Conservation (phyloP, 2,329 filamentous ascomycete species). For the Calonectria leucothoes region DNA sequence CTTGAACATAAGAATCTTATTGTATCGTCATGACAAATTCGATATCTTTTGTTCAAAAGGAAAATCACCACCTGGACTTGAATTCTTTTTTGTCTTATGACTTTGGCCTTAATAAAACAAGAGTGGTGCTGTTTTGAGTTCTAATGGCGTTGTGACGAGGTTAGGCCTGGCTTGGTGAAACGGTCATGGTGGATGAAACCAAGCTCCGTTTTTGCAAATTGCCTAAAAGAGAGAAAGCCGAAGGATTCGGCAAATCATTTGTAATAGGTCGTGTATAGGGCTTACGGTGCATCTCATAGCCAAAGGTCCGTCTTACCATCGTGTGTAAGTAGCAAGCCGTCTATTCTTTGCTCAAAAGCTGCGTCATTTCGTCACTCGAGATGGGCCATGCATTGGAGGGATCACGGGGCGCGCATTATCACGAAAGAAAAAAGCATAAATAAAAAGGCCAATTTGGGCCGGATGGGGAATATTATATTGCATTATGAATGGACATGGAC, state of each 20-base stretch:
- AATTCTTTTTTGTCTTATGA: no score
- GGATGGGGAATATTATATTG: not conserved
- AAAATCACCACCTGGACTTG: no score
- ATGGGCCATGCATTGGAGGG: not conserved
- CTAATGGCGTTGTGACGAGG: not conserved
- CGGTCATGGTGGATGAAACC: not conserved
- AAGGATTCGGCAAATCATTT: slow-evolving; percentile 1
- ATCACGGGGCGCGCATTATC: not conserved
- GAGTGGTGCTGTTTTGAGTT: not conserved
- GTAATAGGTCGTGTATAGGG: not conserved
- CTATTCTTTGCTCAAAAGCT: not conserved
- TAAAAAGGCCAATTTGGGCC: not conserved
- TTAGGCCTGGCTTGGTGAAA: not conserved
- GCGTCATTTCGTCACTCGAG: no score
- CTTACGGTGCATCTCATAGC: not conserved
- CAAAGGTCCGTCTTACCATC: not conserved
- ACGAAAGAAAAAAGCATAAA: not conserved
- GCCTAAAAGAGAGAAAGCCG: slow-evolving; percentile 2
- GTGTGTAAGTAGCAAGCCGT: not conserved
- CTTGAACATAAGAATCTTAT: no score
- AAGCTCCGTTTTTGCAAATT: not conserved
- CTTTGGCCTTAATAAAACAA: no score
- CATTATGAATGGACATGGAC: not conserved
- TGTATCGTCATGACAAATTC: no score
- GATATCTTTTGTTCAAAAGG: no score